These are phyloP conservation scores for Stephania cephalantha DNA, from an alignment of 164 flowering plant genomes.

Conservation along the genomic window DNA sequence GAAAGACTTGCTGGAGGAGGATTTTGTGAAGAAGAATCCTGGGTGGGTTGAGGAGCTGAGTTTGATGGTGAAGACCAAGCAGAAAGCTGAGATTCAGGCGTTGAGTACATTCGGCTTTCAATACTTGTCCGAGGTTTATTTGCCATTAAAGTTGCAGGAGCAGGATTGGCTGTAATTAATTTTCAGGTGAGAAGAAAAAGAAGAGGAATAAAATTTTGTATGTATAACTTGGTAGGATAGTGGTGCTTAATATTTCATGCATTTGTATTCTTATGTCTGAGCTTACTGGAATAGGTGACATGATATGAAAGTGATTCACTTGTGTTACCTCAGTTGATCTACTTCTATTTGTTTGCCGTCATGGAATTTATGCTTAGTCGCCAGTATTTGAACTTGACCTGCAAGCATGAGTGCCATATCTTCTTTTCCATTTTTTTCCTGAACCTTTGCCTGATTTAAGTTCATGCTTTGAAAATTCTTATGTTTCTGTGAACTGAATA, in stretches of 20 bases:
- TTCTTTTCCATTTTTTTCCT: too few species aligned
- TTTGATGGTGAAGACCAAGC: slow-evolving; percentile 91
- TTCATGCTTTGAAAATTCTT: too few species aligned
- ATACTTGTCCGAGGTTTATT: slow-evolving; percentile 86
- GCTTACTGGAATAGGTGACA: too few species aligned
- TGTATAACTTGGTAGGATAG: neutral
- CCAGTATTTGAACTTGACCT: too few species aligned
- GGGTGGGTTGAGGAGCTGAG: slow-evolving; percentile 91
- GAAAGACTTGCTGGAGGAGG: slow-evolving; percentile 94
- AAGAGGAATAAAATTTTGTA: neutral
- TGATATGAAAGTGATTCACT: too few species aligned
- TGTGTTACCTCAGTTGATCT: too few species aligned
- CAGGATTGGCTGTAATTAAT: slow-evolving; percentile 86
- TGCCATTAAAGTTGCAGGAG: slow-evolving; percentile 92
- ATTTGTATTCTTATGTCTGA: neutral
- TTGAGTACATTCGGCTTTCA: slow-evolving; percentile 93
- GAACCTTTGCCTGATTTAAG: too few species aligned
- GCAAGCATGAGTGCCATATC: too few species aligned
- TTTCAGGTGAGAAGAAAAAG: neutral
- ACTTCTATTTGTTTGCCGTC: too few species aligned
- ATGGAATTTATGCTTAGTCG: too few species aligned
- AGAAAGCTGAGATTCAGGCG: slow-evolving; percentile 99
- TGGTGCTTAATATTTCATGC: neutral
- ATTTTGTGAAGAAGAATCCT: slow-evolving; percentile 96
- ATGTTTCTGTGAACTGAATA: too few species aligned